These are phyloP conservation scores for Cantharellus anzutake DNA, from an alignment of 768 basidiomycete species.

Conservation along the genomic window DNA sequence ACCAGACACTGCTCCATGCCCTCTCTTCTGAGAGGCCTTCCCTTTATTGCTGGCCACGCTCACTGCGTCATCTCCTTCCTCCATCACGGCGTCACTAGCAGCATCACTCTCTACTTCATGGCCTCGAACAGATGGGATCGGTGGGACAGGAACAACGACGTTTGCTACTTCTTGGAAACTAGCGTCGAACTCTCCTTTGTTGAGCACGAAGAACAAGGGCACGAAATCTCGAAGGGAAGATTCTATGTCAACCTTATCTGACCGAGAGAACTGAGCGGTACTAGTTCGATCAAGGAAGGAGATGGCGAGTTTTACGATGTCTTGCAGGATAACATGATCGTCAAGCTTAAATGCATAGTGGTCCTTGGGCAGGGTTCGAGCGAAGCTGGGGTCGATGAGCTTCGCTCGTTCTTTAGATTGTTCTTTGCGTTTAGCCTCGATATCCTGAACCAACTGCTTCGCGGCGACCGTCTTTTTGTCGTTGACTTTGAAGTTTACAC, in stretches of 20 bases:
- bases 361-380: slow-evolving; percentile 15
- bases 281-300: slow-evolving; percentile 80
- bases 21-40: slow-evolving; percentile 14
- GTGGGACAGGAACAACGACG: slow-evolving; percentile 28
- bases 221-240: slow-evolving; percentile 70
- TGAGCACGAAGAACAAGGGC: slow-evolving; percentile 50
- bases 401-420: slow-evolving; percentile 47
- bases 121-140: slow-evolving; percentile 7
- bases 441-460: slow-evolving; percentile 63
- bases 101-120: slow-evolving; percentile 1
- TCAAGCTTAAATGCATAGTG: slow-evolving; percentile 67
- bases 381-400: slow-evolving; percentile 9
- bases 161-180: slow-evolving; percentile 18
- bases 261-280: slow-evolving; percentile 15
- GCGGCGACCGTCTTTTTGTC: slow-evolving; percentile 87
- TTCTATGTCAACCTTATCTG: slow-evolving; percentile 39
- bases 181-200: slow-evolving; percentile 23
- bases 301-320: slow-evolving; percentile 77
- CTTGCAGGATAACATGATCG: slow-evolving; percentile 66
- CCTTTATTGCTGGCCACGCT: slow-evolving; percentile 18
- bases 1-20: slow-evolving; percentile 30
- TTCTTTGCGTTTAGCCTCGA: slow-evolving; percentile 45
- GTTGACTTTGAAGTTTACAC: slow-evolving; percentile 82
- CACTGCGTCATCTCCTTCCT: slow-evolving; percentile 12
- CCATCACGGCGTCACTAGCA: slow-evolving; percentile 13